Conservation (phyloP, 1,284 basidiomycete genomes). For the Cryptococcus sp. region DNA sequence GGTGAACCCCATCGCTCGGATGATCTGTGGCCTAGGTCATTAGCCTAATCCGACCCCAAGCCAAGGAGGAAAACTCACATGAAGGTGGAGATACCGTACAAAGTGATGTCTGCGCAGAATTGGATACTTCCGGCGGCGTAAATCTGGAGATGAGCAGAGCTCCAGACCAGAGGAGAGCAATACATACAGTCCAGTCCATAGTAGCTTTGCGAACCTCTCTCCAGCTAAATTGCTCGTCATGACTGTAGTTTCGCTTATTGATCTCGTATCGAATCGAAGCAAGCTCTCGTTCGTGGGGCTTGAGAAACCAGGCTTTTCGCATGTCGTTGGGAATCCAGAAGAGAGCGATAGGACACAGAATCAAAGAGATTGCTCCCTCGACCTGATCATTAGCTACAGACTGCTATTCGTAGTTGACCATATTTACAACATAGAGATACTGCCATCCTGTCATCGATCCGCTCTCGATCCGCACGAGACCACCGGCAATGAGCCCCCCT, state of each 20-base stretch:
- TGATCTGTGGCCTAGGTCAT: constrained; percentile 25
- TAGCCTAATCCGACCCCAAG: constrained; percentile 4
- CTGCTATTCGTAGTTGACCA: neutral
- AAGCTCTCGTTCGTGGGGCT: constrained; percentile 15
- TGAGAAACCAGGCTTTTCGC: constrained; percentile 21
- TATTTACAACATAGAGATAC: constrained; percentile 17
- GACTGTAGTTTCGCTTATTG: constrained; percentile 22
- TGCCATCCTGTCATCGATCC: constrained; percentile 18
- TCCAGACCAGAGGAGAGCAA: neutral
- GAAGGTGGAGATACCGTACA: constrained; percentile 21
- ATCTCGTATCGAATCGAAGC: constrained; percentile 14
- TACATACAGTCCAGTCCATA: constrained; percentile 15
- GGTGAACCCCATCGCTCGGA: constrained; percentile 20
- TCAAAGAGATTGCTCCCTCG: constrained; percentile 21
- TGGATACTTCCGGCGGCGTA: constrained; percentile 21
- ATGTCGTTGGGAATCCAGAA: constrained; percentile 17
- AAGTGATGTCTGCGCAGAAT: constrained; percentile 25
- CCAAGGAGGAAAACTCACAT: constrained; percentile 11
- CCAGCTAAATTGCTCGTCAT: constrained; percentile 26
- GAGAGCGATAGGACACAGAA: constrained; percentile 13
- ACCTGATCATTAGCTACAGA: constrained; percentile 6
- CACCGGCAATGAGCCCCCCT: constrained; percentile 35
- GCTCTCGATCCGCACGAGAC: constrained; percentile 19
- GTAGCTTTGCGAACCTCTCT: constrained; percentile 13
- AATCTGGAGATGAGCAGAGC: constrained; percentile 1